Evolutionary conservation across 352 stramenopile species (phyloP), one percentile per base, ranked within the genome.

Genomic region (Blastocystis hominis): DNA sequence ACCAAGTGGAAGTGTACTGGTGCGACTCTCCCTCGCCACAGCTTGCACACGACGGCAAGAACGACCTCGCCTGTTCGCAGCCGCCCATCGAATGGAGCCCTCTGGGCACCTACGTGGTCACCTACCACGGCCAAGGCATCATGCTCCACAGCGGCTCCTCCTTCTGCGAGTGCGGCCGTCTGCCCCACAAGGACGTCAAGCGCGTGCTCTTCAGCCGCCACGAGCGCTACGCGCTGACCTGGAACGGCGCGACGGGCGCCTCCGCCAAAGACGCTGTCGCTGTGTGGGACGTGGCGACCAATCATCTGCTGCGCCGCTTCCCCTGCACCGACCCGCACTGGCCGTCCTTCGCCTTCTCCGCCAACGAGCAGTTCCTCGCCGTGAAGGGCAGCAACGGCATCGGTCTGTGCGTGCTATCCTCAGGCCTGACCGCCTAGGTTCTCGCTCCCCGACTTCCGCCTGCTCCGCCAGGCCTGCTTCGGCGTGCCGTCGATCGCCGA

Each of bases 271-370:
- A 80, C 34, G 70, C 70, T 5, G 38, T 80, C 34, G 72, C 36
- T n/a, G 38, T 80, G 7, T 80, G 70, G 70, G 70, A 80, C 0
- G 34, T 70, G 30, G 30, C 9, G 10, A 34, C 50, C 15, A 47
- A 34, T n/a, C 50, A 80, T 13, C 24, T 80, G 10, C 34, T 80
- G 70, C 70, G 70, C 40, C 72, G 72, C 6, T 80, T 80, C 70
- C 50, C 70, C 9, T 80, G 70, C 40, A 68, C 70, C 13, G 70
- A 80, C 9, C 20, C n/a, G 30, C 13, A 46, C 13, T 80, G 70
- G 70, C 70, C 70, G 7, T 68, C 55, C 9, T 80, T 61, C 55
- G n/a, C 50, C 36, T 80, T 80, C 70, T 61, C 24, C 9, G 50
- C 50, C 34, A 42, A 80, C 40, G 70, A 80, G 70, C 50, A n/a